Evolutionary conservation across 139 green algal species (phyloP).

Genomic region (Chlamydomonas incerta): DNA sequence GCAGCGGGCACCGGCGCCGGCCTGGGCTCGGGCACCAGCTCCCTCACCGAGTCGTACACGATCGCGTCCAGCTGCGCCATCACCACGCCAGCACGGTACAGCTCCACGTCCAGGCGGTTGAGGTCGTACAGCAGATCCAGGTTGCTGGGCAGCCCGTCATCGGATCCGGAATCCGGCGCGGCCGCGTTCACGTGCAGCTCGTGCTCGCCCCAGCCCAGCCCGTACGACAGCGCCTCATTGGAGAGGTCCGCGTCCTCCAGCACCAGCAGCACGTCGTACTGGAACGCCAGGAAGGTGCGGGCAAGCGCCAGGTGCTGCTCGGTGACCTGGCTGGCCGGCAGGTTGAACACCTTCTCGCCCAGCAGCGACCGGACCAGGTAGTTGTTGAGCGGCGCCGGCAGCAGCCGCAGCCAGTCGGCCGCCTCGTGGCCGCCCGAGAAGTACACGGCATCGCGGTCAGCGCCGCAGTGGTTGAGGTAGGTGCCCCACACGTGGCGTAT

Average conservation of each 20-base stretch:
- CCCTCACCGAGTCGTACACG: neutral
- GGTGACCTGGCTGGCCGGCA: neutral
- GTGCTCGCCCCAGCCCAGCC: constrained; percentile 8
- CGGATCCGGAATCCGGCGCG: neutral
- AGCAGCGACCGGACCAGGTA: constrained; percentile 41
- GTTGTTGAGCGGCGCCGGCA: constrained; percentile 39
- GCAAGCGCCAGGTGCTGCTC: neutral
- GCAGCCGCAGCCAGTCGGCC: neutral
- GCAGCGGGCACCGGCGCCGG: too few relatives aligned
- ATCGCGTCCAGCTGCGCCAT: constrained; percentile 26
- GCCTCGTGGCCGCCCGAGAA: neutral
- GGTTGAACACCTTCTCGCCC: constrained; percentile 37
- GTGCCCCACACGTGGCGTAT: constrained; percentile 14
- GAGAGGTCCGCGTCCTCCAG: constrained; percentile 15
- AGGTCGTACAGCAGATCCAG: neutral
- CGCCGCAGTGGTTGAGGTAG: neutral
- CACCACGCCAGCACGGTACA: neutral
- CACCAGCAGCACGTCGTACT: constrained; percentile 50
- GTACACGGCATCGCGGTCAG: neutral
- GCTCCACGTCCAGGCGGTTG: constrained; percentile 17
- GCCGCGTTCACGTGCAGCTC: neutral
- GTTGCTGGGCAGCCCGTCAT: neutral
- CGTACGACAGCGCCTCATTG: neutral
- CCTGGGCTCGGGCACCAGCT: neutral
- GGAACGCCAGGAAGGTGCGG: neutral